A percentile compares a stretch with the other conserved stretches of the same genome.
These are phyloP conservation scores for Saccharomycopsis sp. DNA, from an alignment of 805 yeast species.

Conservation along the genomic window DNA sequence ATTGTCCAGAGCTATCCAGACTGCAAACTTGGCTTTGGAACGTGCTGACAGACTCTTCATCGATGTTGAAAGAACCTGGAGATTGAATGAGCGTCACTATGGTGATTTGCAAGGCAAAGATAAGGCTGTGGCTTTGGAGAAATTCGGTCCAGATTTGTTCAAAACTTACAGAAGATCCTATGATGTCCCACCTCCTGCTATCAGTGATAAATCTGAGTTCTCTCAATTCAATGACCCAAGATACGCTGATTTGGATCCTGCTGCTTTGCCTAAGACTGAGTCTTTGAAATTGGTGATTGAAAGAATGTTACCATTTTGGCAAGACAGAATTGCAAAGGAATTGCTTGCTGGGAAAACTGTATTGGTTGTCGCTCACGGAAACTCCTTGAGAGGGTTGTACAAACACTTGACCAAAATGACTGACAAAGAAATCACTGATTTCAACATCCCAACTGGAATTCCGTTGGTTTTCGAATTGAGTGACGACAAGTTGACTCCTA, in stretches of 20 bases:
- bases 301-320: conserved; percentile 96
- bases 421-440: conserved; percentile 84
- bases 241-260: conserved; percentile 76
- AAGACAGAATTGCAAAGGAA: conserved; percentile 80
- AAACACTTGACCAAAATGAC: conserved; percentile 92
- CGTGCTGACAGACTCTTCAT: conserved; percentile 83
- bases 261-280: conserved; percentile 86
- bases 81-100: conserved; percentile 98
- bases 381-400: conserved; percentile 93
- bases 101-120: conserved; percentile 99
- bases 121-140: conserved; percentile 84
- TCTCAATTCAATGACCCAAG: conserved; percentile 82
- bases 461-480: conserved; percentile 95
- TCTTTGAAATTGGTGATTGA: conserved; percentile 91
- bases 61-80: conserved; percentile 93
- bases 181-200: conserved; percentile 92
- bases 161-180: conserved; percentile 96
- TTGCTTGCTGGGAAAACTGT: conserved; percentile 84
- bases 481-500: conserved; percentile 80
- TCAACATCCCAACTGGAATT: conserved; percentile 97
- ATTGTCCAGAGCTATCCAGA: conserved; percentile 91
- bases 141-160: conserved; percentile 88
- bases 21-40: conserved; percentile 90
- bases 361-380: conserved; percentile 93
- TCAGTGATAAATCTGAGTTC: conserved; percentile 68